Evolutionary conservation across 2,329 filamentous ascomycete genomes (phyloP).

Genomic region (Corinectria fuckeliana): DNA sequence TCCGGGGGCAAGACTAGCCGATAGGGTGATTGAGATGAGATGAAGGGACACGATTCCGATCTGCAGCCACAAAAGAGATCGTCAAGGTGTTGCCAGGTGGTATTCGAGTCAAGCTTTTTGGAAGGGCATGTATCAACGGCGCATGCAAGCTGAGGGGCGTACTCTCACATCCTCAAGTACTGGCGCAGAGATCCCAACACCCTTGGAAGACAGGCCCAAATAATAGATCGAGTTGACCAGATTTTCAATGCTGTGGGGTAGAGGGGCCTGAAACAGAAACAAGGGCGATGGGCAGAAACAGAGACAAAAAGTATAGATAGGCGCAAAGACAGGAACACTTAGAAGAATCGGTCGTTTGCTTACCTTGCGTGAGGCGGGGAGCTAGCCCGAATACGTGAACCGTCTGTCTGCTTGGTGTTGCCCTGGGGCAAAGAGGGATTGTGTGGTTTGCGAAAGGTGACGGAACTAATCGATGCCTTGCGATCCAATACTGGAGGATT

Average conservation of each 20-base stretch:
- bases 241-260: background rate
- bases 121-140: background rate
- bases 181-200: no score
- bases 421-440: conserved; percentile 58
- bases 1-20: conserved; percentile 6
- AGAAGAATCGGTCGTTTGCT: conserved; percentile 21
- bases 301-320: background rate
- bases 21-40: conserved; percentile 10
- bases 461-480: conserved; percentile 56
- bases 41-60: background rate
- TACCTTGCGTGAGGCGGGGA: conserved; percentile 60
- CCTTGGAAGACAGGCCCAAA: no score
- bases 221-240: background rate
- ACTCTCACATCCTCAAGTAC: no score
- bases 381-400: conserved; percentile 50
- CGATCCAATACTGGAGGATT: conserved; percentile 45
- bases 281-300: conserved; percentile 3
- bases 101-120: conserved; percentile 1
- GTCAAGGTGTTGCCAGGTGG: conserved; percentile 1
- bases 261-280: conserved; percentile 2
- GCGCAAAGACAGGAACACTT: background rate
- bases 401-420: conserved; percentile 52
- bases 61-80: background rate
- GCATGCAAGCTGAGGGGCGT: background rate
- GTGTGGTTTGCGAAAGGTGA: conserved; percentile 53